Percentiles rank a stretch among this genome's conserved stretches.
phyloP scores from a whole-genome alignment of 768 basidiomycete genomes.

The Pisolithus marmoratus region DNA sequence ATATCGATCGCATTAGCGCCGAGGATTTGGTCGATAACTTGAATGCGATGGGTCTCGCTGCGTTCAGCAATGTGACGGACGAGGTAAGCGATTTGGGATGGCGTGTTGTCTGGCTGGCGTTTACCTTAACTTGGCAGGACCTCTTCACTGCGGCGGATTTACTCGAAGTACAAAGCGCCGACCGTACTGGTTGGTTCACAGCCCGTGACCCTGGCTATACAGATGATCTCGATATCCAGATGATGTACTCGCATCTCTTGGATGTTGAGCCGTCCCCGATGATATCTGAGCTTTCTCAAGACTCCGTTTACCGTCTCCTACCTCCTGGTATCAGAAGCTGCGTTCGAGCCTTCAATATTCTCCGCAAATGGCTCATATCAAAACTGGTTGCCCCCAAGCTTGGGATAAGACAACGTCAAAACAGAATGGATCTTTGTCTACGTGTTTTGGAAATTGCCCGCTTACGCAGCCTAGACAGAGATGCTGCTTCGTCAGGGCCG shows the following conservation, averaged over 20 bases:
- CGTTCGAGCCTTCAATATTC: slow-evolving; percentile 66
- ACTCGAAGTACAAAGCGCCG: slow-evolving; percentile 74
- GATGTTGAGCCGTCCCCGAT: slow-evolving; percentile 69
- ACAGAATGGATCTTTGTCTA: slow-evolving; percentile 67
- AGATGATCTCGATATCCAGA: slow-evolving; percentile 74
- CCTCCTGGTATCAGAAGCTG: slow-evolving; percentile 74
- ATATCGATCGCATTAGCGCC: slow-evolving; percentile 56
- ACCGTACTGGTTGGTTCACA: slow-evolving; percentile 75
- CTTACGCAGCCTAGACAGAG: slow-evolving; percentile 46
- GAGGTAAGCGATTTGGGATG: slow-evolving; percentile 43
- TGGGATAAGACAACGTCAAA: slow-evolving; percentile 58
- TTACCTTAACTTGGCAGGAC: slow-evolving; percentile 42
- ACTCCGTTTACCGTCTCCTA: slow-evolving; percentile 65
- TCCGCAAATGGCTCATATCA: slow-evolving; percentile 75
- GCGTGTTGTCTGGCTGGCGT: slow-evolving; percentile 3
- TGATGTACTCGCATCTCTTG: slow-evolving; percentile 66
- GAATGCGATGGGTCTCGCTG: slow-evolving; percentile 70
- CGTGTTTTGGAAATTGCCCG: slow-evolving; percentile 72
- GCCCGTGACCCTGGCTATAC: slow-evolving; percentile 45
- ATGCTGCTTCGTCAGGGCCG: slow-evolving; percentile 27
- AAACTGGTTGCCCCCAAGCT: slow-evolving; percentile 62
- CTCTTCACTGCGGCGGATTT: slow-evolving; percentile 72
- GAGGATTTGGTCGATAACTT: slow-evolving; percentile 74
- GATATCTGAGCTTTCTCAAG: slow-evolving; percentile 66
- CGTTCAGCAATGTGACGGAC: slow-evolving; percentile 70